A percentile compares a stretch with the other conserved stretches of the same genome.
phyloP scores from a whole-genome alignment of 306 rosid species.

The Alnus glutinosa region DNA sequence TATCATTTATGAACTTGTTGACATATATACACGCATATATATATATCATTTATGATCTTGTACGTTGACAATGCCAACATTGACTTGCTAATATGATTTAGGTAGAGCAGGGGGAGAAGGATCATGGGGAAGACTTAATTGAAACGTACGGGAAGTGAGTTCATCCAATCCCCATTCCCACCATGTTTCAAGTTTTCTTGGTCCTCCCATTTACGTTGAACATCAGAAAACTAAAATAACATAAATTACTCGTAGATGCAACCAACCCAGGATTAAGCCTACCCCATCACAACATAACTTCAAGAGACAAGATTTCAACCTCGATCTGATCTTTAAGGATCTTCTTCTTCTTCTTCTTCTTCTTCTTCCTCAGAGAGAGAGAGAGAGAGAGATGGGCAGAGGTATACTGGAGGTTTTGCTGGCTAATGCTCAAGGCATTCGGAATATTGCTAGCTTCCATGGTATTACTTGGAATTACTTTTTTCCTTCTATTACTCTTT shows the following conservation, averaged over 20 bases:
- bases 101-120: not conserved
- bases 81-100: not conserved
- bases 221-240: not conserved
- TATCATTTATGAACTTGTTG: not conserved
- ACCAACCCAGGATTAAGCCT: not conserved
- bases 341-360: not conserved
- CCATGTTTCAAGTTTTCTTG: not conserved
- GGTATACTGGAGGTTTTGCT: conserved; percentile 1
- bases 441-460: not conserved
- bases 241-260: not conserved
- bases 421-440: not conserved
- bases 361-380: not conserved
- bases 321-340: not conserved
- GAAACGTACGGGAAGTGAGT: not conserved
- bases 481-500: not conserved
- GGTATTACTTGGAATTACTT: not conserved
- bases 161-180: not conserved
- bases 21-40: no score
- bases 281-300: not conserved
- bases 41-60: not conserved
- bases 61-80: not conserved
- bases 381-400: not conserved
- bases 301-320: not conserved
- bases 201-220: not conserved
- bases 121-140: not conserved